Evolutionary conservation across 306 rosid species (phyloP).

Genomic region (Castanea sativa): DNA sequence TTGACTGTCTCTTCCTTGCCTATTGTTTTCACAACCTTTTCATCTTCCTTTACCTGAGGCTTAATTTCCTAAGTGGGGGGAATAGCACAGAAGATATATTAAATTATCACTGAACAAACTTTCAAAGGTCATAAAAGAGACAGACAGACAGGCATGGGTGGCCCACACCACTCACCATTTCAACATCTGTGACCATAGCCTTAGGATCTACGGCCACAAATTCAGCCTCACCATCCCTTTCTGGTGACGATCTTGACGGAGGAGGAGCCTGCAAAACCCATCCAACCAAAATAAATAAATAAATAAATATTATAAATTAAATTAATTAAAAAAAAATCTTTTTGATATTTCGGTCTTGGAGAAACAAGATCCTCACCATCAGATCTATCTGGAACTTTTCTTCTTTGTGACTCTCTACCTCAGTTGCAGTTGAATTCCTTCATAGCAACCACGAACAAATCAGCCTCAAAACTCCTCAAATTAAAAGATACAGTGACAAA

Average conservation of each 20-base stretch:
- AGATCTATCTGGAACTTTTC: conserved; percentile 89
- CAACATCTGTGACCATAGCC: conserved; percentile 48
- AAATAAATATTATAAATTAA: no score
- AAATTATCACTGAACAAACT: no score
- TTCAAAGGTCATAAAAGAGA: no score
- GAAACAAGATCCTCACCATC: conserved; percentile 61
- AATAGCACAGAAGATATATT: no score
- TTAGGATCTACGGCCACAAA: conserved; percentile 52
- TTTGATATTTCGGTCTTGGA: neutral
- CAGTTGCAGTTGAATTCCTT: conserved; percentile 53
- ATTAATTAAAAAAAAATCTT: neutral
- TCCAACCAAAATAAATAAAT: neutral
- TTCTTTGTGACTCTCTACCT: conserved; percentile 55
- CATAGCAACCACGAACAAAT: conserved; percentile 14
- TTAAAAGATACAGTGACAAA: neutral
- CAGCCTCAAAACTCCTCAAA: conserved; percentile 21
- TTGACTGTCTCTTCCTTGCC: conserved; percentile 51
- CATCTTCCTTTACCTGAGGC: conserved; percentile 54
- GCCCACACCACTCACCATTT: conserved; percentile 61
- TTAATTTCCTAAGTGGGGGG: conserved; percentile 46
- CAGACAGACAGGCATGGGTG: neutral
- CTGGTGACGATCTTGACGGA: conserved; percentile 76
- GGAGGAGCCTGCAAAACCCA: conserved; percentile 72
- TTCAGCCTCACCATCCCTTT: conserved; percentile 59
- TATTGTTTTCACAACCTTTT: conserved; percentile 42